Evolutionary conservation across 805 yeast species (phyloP), one percentile per base, ranked within the genome.

Genomic region (Kuraishia hungarica): DNA sequence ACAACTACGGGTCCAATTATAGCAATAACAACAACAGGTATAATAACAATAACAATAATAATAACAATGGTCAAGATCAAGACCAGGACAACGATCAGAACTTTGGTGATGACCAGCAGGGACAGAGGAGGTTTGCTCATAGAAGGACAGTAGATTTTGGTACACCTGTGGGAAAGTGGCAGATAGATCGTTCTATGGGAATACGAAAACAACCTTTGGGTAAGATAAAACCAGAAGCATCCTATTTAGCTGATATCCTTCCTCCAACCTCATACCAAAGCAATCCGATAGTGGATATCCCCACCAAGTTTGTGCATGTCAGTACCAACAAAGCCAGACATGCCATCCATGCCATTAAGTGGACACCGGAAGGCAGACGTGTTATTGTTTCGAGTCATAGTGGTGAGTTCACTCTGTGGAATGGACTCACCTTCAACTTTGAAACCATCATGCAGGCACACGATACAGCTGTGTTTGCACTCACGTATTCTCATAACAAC

Each of bases 391-490:
- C 96, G 0, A 83, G 93, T 28, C 90, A 88, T 71, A 82, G 89
- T 55, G 99, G 99, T 48, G 99, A 94, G 67, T 92, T 94, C 70
- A 92, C 98, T 13, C 74, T 94, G 51, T 94, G 98, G 98, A 91
- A 92, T 68, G 97, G 98, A 11, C 81, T 88, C 77, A 86, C 96
- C 10, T 94, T 93, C 72, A 90, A 89, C 66, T 91, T 94, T 67
- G 99, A 94, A 68, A 89, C 97, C 54, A 91, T 94, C 60, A 94
- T 92, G 96, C 99, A 94, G 74, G 98, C 98, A 1, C 99, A 94
- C 70, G 99, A 94, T 67, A 78, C 87, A 57, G 91, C 97, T 0
- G 87, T 94, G 43, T 78, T 91, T 39, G 77, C 93, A 1, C 73
- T 90, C 64, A 79, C 81, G 60, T 94, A 93, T 71, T 84, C 94